Evolutionary conservation across 1,284 basidiomycete genomes (phyloP), one percentile per base, ranked within the genome.

Genomic region (Cutaneotrichosporon cyanovorans): DNA sequence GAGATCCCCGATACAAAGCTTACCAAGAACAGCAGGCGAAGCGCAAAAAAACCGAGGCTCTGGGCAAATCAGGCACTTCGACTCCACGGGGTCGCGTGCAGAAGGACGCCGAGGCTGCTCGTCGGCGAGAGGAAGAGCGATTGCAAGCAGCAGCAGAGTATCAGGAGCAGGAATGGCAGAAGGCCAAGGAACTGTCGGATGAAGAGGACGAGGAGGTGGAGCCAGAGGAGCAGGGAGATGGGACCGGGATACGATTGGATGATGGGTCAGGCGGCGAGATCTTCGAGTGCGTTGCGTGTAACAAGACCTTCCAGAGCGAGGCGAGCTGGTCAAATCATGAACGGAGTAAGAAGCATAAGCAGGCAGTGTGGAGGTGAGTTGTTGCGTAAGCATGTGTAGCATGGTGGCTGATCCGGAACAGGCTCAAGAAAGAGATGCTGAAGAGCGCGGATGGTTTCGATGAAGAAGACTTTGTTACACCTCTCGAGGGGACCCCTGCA

Each of bases 301-400:
- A 81, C 45, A 97, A 96, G 74, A 78, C 77, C 1, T 98, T 97
- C 70, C 77, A 84, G 61, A 91, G 85, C 57, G 90, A 96, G 63
- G 87, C 89, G 0, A 87, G 90, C 15, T 98, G 92, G 89, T 78
- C 83, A 58, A 97, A 92, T 67, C 95, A 98, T 58, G 95, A 98
- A 69, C 77, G 90, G 57, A 96, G 91, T 71, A 87, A 87, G 71
- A 97, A 93, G 69, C 95, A 99, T 68, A 72, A 88, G 66, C 89
- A 86, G 69, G 86, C 88, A 51, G 81, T 93, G 15, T 87, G 87
- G 63, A 75, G 73, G 75, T 76, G 48, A 51, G 73, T 59, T 21
- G 37, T 15, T 23, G 19, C 12, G 25, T 28, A n/a, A n/a, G n/a
- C n/a, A n/a, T n/a, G 21, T 28, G 25, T 28, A 7, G 8, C 7